Base-by-base conservation (phyloP, 2,329 filamentous ascomycete species). In the Aspergillus fumigatus region DNA sequence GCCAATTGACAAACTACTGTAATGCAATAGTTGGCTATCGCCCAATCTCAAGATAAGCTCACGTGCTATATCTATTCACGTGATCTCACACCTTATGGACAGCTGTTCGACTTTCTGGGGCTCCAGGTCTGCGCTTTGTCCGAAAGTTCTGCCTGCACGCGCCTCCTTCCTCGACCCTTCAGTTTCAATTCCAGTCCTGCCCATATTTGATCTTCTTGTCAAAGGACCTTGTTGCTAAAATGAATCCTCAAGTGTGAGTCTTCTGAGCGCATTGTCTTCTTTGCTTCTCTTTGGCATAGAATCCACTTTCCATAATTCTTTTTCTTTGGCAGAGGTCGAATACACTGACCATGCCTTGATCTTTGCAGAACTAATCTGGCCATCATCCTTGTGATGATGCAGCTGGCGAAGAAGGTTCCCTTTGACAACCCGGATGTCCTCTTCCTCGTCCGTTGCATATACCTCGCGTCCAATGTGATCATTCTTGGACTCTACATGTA, bases 311-410 rank as follows among this genome's bases (percentile, higher is more conserved):
- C 32, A 17, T 17, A 17, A 17, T 17, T 35, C 17, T 35, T 35
- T 35, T 17, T 11, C 32, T 35, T 35, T 35, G 11, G 2, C 32
- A 17, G 14, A 35, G 14, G 14, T 17, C 32, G 29, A 50, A 23
- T 29, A 47, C 8, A 32, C 58, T 66, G 57, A 70, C 43, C 19
- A 25, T 25, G 5, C 14, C 26, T 53, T 23, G 45, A 58, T 60
- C 60, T 35, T 54, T 61, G 65, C 76, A 96, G 92, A 70, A 90
- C 89, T 76, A 96, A 96, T 84, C 83, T 96, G 75, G 82, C 90
- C 80, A 92, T 96, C 87, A 92, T 96, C 80, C 85, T 96, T 67
- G 89, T 90, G 73, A 95, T 97, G 88, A 97, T 97, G 91, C 93
- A 97, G 83, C 89, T 96, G 60, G 89, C 92, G 68, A 97, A 97